These are phyloP conservation scores for Lactifluus echinatus DNA, from an alignment of 768 basidiomycete genomes.

Conservation along the genomic window DNA sequence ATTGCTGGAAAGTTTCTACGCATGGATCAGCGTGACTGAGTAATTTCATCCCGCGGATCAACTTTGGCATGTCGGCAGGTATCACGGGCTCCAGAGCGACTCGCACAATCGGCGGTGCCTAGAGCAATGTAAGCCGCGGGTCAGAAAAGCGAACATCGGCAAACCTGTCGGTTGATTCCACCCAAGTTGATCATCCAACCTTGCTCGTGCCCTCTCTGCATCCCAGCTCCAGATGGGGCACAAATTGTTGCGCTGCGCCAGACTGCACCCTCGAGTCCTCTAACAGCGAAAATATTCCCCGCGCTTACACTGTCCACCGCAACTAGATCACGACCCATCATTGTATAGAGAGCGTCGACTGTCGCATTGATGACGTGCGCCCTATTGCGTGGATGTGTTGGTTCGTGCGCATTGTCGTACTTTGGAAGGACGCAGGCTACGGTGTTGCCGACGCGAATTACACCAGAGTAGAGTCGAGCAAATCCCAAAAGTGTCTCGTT, in stretches of 20 bases:
- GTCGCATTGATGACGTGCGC: slow-evolving; percentile 50
- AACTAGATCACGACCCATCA: slow-evolving; percentile 97
- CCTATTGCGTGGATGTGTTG: slow-evolving; percentile 58
- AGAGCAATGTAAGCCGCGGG: neutral
- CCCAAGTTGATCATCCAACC: slow-evolving; percentile 76
- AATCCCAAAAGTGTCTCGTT: slow-evolving; percentile 82
- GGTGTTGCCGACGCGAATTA: slow-evolving; percentile 51
- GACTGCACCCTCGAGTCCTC: slow-evolving; percentile 82
- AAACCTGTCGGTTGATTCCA: slow-evolving; percentile 54
- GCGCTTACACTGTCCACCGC: slow-evolving; percentile 75
- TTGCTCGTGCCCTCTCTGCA: slow-evolving; percentile 31
- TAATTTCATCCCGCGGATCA: slow-evolving; percentile 79
- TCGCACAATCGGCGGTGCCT: slow-evolving; percentile 88
- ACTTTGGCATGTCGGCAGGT: slow-evolving; percentile 81
- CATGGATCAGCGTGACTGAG: slow-evolving; percentile 95
- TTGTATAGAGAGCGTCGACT: slow-evolving; percentile 80
- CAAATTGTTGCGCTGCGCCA: slow-evolving; percentile 89
- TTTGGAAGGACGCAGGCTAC: slow-evolving; percentile 82
- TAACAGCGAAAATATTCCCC: slow-evolving; percentile 92
- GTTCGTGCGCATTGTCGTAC: slow-evolving; percentile 56
- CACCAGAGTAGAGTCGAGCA: slow-evolving; percentile 88
- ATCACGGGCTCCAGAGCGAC: slow-evolving; percentile 84
- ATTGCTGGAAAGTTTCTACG: slow-evolving; percentile 94
- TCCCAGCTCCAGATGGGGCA: slow-evolving; percentile 43
- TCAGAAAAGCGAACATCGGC: slow-evolving; percentile 18